Evolutionary conservation across 83 land plant genomes (phyloP).

Genomic region (Larix sibirica): DNA sequence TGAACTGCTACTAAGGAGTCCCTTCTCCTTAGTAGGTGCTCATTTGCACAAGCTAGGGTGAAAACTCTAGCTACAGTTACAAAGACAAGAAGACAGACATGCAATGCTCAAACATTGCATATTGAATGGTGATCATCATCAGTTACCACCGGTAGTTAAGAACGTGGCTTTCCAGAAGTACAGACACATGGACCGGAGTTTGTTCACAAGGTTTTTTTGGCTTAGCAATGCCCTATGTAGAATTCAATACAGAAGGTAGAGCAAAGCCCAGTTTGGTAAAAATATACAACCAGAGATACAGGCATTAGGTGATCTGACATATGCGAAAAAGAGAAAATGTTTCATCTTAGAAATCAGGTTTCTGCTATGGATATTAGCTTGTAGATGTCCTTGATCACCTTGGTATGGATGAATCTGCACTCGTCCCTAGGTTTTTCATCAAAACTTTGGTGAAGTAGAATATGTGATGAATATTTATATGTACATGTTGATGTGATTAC

Average conservation of each 20-base stretch:
- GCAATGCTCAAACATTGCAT: slow-evolving; percentile 95
- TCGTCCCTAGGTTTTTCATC: slow-evolving; percentile 93
- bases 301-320: slow-evolving; percentile 92
- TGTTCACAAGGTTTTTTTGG: slow-evolving; percentile 93
- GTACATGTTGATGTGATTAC: slow-evolving; percentile 86
- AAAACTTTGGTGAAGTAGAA: slow-evolving; percentile 98
- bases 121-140: slow-evolving; percentile 98
- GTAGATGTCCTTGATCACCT: slow-evolving; percentile 91
- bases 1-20: no score
- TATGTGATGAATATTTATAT: slow-evolving; percentile 93
- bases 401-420: slow-evolving; percentile 88
- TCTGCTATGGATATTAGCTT: slow-evolving; percentile 88
- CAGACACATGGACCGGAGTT: slow-evolving; percentile 98
- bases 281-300: slow-evolving; percentile 96
- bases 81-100: slow-evolving; percentile 96
- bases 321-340: slow-evolving; percentile 59
- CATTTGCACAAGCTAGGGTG: no score
- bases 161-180: slow-evolving; percentile 99
- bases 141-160: slow-evolving; percentile 97
- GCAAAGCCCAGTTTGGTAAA: slow-evolving; percentile 92
- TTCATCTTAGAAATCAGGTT: slow-evolving; percentile 93
- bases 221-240: slow-evolving; percentile 95
- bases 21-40: no score
- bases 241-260: slow-evolving; percentile 98
- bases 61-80: no score